These are phyloP conservation scores for Sporothrix luriei DNA, from an alignment of 2,329 filamentous ascomycete genomes.

Conservation along the genomic window DNA sequence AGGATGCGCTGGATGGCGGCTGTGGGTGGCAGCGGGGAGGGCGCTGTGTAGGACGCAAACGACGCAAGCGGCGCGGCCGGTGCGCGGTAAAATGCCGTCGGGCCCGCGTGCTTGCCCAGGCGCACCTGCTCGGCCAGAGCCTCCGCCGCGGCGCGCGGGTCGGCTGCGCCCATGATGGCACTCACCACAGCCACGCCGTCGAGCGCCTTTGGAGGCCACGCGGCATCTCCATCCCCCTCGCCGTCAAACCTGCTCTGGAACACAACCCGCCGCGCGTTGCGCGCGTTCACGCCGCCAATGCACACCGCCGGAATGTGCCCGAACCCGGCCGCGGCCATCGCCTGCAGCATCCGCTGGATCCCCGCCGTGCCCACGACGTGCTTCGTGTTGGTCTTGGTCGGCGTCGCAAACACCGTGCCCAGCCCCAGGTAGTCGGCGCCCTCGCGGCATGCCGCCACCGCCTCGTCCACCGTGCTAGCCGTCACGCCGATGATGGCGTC, in stretches of 20 bases:
- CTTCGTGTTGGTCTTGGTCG: constrained; percentile 72
- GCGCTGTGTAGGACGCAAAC: neutral
- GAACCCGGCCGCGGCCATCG: constrained; percentile 56
- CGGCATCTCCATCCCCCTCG: neutral
- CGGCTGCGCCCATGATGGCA: constrained; percentile 74
- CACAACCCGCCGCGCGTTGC: constrained; percentile 73
- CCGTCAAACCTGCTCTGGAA: constrained; percentile 60
- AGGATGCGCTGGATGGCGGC: constrained; percentile 51
- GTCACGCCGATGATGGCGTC: constrained; percentile 87
- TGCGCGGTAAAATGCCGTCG: constrained; percentile 29
- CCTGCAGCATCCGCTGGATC: constrained; percentile 65
- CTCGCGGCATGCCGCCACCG: constrained; percentile 66
- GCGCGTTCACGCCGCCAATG: constrained; percentile 83
- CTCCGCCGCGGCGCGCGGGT: constrained; percentile 66
- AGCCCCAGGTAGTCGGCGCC: constrained; percentile 93
- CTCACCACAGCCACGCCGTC: constrained; percentile 88
- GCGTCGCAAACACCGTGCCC: constrained; percentile 83
- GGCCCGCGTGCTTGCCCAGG: constrained; percentile 23
- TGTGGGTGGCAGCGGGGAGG: constrained; percentile 20
- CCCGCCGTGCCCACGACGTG: constrained; percentile 75
- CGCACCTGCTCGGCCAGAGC: constrained; percentile 61
- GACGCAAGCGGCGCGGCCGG: neutral
- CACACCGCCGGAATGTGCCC: constrained; percentile 67
- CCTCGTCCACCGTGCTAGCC: constrained; percentile 74
- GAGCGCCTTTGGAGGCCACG: constrained; percentile 49